A percentile compares a stretch with the other conserved stretches of the same genome.
Conservation (phyloP, 805 yeast genomes). For the Lipomyces starkeyi region DNA sequence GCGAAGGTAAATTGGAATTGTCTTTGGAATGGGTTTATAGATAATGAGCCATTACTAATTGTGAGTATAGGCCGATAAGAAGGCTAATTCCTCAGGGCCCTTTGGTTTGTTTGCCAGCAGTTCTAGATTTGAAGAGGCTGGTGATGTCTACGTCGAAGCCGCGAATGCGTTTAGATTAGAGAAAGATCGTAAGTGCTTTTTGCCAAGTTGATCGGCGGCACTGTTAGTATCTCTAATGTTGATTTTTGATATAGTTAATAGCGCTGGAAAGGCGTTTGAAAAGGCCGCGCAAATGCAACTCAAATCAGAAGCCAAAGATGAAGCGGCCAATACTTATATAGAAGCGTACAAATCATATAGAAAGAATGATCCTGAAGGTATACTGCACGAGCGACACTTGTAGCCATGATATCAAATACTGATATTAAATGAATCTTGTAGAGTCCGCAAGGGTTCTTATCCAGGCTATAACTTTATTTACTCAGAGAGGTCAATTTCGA, state of each 20-base stretch:
- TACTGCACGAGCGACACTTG: not conserved
- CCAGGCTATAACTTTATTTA: slow-evolving; percentile 81
- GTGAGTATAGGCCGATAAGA: slow-evolving; percentile 64
- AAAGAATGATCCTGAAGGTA: slow-evolving; percentile 63
- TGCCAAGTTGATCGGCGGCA: not conserved
- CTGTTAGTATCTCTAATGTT: not conserved
- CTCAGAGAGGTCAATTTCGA: slow-evolving; percentile 91
- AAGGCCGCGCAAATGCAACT: slow-evolving; percentile 83
- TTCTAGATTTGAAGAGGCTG: slow-evolving; percentile 83
- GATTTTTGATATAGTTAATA: slow-evolving; percentile 46
- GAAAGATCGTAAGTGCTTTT: slow-evolving; percentile 55
- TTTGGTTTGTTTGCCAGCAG: slow-evolving; percentile 55
- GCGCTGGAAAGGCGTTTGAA: slow-evolving; percentile 84
- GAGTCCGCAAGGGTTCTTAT: slow-evolving; percentile 79
- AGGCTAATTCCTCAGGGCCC: slow-evolving; percentile 66
- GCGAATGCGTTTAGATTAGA: slow-evolving; percentile 86
- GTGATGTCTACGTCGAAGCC: slow-evolving; percentile 87
- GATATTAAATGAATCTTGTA: not conserved
- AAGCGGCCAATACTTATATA: slow-evolving; percentile 85
- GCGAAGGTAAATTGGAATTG: slow-evolving; percentile 28
- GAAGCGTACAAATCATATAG: slow-evolving; percentile 91
- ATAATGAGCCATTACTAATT: not conserved
- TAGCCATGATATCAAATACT: not conserved
- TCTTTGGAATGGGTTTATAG: not conserved
- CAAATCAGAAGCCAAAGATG: slow-evolving; percentile 79